Conservation (phyloP, 345 rosid species). For the Boechera divaricarpa region DNA sequence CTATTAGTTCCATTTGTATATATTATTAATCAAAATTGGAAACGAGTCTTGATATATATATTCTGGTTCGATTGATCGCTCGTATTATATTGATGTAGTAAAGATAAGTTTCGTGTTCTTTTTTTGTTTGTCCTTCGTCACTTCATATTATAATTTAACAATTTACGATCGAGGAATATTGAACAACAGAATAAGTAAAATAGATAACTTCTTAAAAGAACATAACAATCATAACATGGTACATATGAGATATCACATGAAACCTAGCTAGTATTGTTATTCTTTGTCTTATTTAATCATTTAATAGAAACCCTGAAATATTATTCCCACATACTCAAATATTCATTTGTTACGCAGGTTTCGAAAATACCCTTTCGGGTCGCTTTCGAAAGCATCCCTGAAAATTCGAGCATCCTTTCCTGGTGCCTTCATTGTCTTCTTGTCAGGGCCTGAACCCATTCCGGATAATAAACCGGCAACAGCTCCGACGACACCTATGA, state of each 20-base stretch:
- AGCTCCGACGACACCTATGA: constrained; percentile 22
- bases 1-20: background rate
- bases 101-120: background rate
- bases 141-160: background rate
- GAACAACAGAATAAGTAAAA: background rate
- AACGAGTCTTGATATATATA: background rate
- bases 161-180: background rate
- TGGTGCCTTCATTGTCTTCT: constrained; percentile 38
- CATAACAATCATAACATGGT: constrained; percentile 12
- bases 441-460: background rate
- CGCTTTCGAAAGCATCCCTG: constrained; percentile 14
- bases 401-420: constrained; percentile 32
- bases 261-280: background rate
- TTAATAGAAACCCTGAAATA: background rate
- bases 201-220: background rate
- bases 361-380: constrained; percentile 32
- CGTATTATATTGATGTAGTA: background rate
- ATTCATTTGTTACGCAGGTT: constrained; percentile 37
- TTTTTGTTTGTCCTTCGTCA: background rate
- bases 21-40: background rate
- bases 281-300: background rate
- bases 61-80: background rate
- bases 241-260: constrained; percentile 19
- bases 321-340: background rate
- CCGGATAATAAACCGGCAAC: constrained; percentile 22